Base-by-base conservation (phyloP, 2,329 filamentous ascomycete genomes). In the Penicillium freii region DNA sequence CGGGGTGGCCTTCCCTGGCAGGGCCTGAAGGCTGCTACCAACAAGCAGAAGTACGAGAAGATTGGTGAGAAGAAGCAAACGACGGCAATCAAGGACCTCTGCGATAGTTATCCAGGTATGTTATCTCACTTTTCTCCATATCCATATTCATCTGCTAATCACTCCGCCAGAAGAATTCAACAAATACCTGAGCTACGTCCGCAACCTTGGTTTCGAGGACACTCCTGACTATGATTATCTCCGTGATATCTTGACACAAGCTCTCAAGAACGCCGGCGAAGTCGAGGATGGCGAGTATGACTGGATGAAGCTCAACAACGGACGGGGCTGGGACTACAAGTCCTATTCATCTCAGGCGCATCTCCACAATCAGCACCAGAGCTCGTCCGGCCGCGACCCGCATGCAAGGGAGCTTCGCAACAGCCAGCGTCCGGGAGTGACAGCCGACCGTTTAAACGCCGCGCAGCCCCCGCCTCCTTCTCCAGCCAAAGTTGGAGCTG, bases 41-140 rank as follows among this genome's bases (percentile, higher is more conserved):
- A 88, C 78, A 88, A 99, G 85, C 94, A 99, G 75, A 99, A 99
- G 80, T 99, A 99, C 75, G 94, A 99, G 80, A 97, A 97, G 84
- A 99, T 99, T 77, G 94, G 94, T 45, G 93, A 99, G 82, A 97
- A 99, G 88, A 99, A 99, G 82, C 94, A 97, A 80, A 97, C 93
- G 0, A 97, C 94, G 23, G 85, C 86, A 5, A 95, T 99, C 80
- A 96, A 97, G 80, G 94, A 99, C 69, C 85, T 99, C 17, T 97
- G 93, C 74, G 92, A 97, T 68, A 89, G 91, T 51, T 97, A 96
- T 78, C 93, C 94, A 64, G 84, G 84, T 87, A 80, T 40, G 78
- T 74, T 59, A 45, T 34, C 25, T 38, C 45, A 31, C 23, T 21
- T 15, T 25, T 39, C 21, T n/a, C 8, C 15, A 49, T 10, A 25